Evolutionary conservation across 2,329 filamentous ascomycete species (phyloP).

Genomic region (Lachnellula subtilissima): DNA sequence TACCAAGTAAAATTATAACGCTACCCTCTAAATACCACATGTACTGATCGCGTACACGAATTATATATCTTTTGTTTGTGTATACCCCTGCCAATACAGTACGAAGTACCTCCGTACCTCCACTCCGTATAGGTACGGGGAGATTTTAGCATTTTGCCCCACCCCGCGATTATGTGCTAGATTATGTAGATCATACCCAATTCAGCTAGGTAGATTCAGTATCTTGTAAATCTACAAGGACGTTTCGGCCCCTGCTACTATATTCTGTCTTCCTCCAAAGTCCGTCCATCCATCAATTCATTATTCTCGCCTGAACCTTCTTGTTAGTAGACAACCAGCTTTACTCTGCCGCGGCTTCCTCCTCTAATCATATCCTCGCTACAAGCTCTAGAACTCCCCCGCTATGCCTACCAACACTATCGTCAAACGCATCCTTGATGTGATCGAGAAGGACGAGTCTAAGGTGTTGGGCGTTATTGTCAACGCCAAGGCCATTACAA

Average conservation of each 20-base stretch:
- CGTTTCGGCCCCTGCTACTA: no score
- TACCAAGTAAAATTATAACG: no score
- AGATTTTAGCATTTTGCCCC: neutral
- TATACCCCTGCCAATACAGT: neutral
- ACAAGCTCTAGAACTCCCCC: neutral
- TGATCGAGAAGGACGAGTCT: constrained; percentile 25
- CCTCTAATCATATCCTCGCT: neutral
- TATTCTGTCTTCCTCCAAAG: neutral
- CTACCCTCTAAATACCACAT: neutral
- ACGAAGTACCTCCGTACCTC: no score
- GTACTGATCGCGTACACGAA: neutral
- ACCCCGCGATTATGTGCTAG: neutral
- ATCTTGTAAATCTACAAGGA: neutral
- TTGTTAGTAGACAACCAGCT: no score
- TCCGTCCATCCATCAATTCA: neutral
- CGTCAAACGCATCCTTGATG: neutral
- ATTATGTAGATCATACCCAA: neutral
- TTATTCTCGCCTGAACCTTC: neutral
- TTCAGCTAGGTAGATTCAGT: neutral
- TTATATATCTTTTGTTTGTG: neutral
- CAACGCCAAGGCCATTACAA: constrained; percentile 19
- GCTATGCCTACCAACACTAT: neutral
- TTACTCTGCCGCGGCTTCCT: neutral
- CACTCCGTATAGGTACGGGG: neutral
- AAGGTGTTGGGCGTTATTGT: constrained; percentile 31